Conservation (phyloP, 495 filamentous ascomycete species). For the Darksidea phi region DNA sequence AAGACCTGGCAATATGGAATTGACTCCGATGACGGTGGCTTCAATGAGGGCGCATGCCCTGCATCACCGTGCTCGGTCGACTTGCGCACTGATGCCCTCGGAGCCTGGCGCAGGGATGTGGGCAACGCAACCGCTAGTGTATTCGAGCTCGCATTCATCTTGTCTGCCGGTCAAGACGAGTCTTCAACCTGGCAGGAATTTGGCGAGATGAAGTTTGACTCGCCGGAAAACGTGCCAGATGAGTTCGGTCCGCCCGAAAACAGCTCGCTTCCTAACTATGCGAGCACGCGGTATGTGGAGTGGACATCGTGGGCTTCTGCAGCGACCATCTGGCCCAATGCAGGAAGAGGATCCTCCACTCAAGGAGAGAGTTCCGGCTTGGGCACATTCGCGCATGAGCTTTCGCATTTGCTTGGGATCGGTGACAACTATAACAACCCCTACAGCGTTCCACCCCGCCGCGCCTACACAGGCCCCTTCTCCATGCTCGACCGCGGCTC, state of each 20-base stretch:
- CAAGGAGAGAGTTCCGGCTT: constrained; percentile 49
- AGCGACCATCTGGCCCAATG: constrained; percentile 47
- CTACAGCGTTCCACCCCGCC: constrained; percentile 42
- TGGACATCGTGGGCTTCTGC: constrained; percentile 48
- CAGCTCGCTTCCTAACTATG: constrained; percentile 40
- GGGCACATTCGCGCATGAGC: constrained; percentile 46
- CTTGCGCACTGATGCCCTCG: constrained; percentile 45
- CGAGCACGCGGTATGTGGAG: constrained; percentile 45
- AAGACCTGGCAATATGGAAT: constrained; percentile 33
- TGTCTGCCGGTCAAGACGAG: constrained; percentile 49
- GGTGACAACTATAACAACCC: constrained; percentile 51
- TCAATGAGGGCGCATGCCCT: constrained; percentile 41
- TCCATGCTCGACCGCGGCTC: constrained; percentile 46
- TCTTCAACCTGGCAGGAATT: constrained; percentile 50
- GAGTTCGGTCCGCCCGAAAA: constrained; percentile 45
- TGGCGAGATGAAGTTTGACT: constrained; percentile 47
- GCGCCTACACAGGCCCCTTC: constrained; percentile 46
- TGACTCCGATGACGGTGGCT: constrained; percentile 39
- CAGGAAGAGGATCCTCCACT: constrained; percentile 46
- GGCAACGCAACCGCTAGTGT: constrained; percentile 41
- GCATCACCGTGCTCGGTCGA: constrained; percentile 39
- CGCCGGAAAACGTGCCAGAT: constrained; percentile 43
- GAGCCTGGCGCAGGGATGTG: constrained; percentile 45
- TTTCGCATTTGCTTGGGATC: constrained; percentile 47
- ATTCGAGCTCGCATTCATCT: constrained; percentile 47